Base-by-base conservation (phyloP, 2,329 filamentous ascomycete genomes). In the Diplodia scrobiculata region DNA sequence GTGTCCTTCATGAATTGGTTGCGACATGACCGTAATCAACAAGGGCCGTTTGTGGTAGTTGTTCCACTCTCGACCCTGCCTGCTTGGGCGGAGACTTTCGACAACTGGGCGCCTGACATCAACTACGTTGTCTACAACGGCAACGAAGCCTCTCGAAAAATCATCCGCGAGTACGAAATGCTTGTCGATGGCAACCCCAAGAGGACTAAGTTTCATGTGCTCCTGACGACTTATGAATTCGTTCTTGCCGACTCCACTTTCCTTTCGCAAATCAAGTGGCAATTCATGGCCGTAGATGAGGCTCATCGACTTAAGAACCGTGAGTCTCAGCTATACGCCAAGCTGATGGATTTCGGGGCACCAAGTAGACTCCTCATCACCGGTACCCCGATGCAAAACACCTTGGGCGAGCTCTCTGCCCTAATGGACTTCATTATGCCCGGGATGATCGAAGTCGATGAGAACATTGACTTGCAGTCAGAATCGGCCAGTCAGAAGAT, bases 71-170 rank as follows among this genome's bases (percentile, higher is more conserved):
- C 94, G 68, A 97, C 96, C 55, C 97, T 99, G 80, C 94, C 95
- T 6, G 92, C 95, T 2, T 99, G 95, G 95, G 95, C 92, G 53
- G 95, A 99, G 74, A 99, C 95, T 0, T 97, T 99, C 78, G 95
- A 97, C 77, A 84, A 90, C 69, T 99, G 95, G 95, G 89, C 95
- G 2, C 95, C 95, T 0, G 94, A 98, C 74, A 80, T 98, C 69
- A 98, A 99, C 78, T 98, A 97, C 77, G 91, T 99, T 67, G 91
- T 97, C 63, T 99, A 99, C 78, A 91, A 94, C 63, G 95, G 96
- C 60, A 94, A 92, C 65, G 90, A 95, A 75, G 86, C 89, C 38
- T 89, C 95, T 36, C 91, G 96, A 52, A 89, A 84, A 70, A 94
- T 92, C 71, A 96, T 99, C 69, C 88, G 90, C 45, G 91, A 98